These are phyloP conservation scores for Globisporangium carolinianum DNA, from an alignment of 352 stramenopile genomes.

Conservation along the genomic window DNA sequence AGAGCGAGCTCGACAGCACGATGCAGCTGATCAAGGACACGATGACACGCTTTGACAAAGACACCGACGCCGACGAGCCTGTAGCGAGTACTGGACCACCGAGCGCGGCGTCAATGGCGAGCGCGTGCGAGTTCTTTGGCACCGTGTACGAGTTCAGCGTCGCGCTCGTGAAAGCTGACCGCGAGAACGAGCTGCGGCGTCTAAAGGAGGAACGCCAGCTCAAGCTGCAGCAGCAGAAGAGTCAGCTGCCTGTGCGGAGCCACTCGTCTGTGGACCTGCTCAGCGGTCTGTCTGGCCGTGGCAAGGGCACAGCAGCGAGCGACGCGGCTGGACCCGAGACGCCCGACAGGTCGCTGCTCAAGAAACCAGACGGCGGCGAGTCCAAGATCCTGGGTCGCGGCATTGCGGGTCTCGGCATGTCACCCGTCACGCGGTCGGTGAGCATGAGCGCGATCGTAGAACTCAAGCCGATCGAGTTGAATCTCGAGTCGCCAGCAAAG, in stretches of 20 bases:
- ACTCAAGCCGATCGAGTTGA: conserved; percentile 12
- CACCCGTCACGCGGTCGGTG: conserved; percentile 19
- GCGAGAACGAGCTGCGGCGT: conserved; percentile 67
- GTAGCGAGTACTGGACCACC: conserved; percentile 8
- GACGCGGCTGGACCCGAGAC: conserved; percentile 22
- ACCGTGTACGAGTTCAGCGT: conserved; percentile 78
- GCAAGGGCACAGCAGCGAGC: conserved; percentile 3
- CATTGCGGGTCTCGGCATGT: conserved; percentile 6
- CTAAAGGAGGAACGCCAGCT: conserved; percentile 54
- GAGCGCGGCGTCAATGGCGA: conserved; percentile 23
- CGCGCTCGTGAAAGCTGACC: conserved; percentile 63
- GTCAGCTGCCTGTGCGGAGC: conserved; percentile 24
- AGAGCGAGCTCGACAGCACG: conserved; percentile 40
- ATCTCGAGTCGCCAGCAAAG: conserved; percentile 4
- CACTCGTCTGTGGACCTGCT: conserved; percentile 20
- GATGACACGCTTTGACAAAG: conserved; percentile 59
- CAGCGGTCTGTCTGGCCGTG: conserved; percentile 8
- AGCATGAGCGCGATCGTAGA: conserved; percentile 25
- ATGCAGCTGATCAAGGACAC: conserved; percentile 43
- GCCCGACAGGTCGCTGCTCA: conserved; percentile 12
- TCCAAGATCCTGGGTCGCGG: conserved; percentile 2
- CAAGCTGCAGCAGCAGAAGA: conserved; percentile 50
- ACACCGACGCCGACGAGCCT: conserved; percentile 20
- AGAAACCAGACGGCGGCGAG: conserved; percentile 8
- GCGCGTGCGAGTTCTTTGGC: conserved; percentile 58